These are phyloP conservation scores for Kwoniella shivajii DNA, from an alignment of 1,284 basidiomycete species.

Conservation along the genomic window DNA sequence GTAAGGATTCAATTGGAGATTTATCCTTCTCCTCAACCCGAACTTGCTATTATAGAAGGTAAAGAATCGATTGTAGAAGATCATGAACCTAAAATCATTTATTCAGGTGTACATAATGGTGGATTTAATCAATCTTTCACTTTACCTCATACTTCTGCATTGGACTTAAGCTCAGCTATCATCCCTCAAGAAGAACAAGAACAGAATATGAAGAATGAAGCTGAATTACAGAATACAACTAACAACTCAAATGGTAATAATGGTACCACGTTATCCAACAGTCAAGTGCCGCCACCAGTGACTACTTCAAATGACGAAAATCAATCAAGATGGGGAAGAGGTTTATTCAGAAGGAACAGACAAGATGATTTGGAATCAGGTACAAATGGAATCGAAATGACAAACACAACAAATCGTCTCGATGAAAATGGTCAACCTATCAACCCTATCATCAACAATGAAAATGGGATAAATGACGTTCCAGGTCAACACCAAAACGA, in stretches of 20 bases:
- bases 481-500: slow-evolving; percentile 47
- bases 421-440: slow-evolving; percentile 1
- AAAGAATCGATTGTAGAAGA: slow-evolving; percentile 30
- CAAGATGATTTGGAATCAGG: slow-evolving; percentile 43
- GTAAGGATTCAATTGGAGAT: slow-evolving; percentile 75
- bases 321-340: slow-evolving; percentile 33
- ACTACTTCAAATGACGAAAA: slow-evolving; percentile 2
- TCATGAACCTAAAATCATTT: slow-evolving; percentile 61
- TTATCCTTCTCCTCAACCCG: slow-evolving; percentile 64
- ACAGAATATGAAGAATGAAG: slow-evolving; percentile 1
- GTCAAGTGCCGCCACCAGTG: not conserved
- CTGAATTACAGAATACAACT: not conserved
- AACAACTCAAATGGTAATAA: not conserved
- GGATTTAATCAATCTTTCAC: slow-evolving; percentile 74
- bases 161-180: slow-evolving; percentile 46
- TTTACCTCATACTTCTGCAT: slow-evolving; percentile 65
- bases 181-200: slow-evolving; percentile 12
- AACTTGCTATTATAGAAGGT: slow-evolving; percentile 26
- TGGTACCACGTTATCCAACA: not conserved
- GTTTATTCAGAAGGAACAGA: slow-evolving; percentile 34
- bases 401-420: slow-evolving; percentile 42
- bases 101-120: slow-evolving; percentile 71
- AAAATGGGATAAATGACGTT: slow-evolving; percentile 48
- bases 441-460: slow-evolving; percentile 8
- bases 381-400: slow-evolving; percentile 30